These are phyloP conservation scores for Aphanocladium album DNA, from an alignment of 2,329 filamentous ascomycete genomes.

Conservation along the genomic window DNA sequence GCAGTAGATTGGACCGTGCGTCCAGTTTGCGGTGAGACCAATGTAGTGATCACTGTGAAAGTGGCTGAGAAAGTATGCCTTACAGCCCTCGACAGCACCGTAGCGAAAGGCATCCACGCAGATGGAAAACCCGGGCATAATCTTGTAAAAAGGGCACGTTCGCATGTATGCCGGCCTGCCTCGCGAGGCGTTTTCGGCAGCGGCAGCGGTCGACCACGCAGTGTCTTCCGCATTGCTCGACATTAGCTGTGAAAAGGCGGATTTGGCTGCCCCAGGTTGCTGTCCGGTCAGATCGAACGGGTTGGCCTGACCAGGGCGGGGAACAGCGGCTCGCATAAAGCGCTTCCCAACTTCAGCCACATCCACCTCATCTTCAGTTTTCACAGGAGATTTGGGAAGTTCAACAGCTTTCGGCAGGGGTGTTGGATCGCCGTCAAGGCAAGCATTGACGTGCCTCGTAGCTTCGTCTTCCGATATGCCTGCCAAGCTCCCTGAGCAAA, in stretches of 20 bases:
- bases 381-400: conserved; percentile 11
- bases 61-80: conserved; percentile 94
- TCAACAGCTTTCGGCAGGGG: conserved; percentile 39
- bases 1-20: conserved; percentile 92
- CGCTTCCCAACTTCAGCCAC: conserved; percentile 45
- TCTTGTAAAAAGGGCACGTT: conserved; percentile 98
- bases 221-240: conserved; percentile 82
- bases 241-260: conserved; percentile 92
- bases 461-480: conserved; percentile 62
- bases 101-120: conserved; percentile 96
- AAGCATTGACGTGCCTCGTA: conserved; percentile 84
- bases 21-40: conserved; percentile 82
- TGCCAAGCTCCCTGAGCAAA: conserved; percentile 64
- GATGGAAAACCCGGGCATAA: conserved; percentile 86
- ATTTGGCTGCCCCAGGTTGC: conserved; percentile 39
- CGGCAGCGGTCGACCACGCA: conserved; percentile 84
- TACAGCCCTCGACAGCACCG: conserved; percentile 84
- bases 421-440: conserved; percentile 75
- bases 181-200: conserved; percentile 68
- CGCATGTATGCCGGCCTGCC: conserved; percentile 84
- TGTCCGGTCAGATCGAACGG: conserved; percentile 58
- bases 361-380: conserved; percentile 25
- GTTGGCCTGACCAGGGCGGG: conserved; percentile 74
- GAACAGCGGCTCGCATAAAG: conserved; percentile 63
- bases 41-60: conserved; percentile 98